These are phyloP conservation scores for Ceratobasidium sp. DNA, from an alignment of 1,284 basidiomycete species.

Conservation along the genomic window DNA sequence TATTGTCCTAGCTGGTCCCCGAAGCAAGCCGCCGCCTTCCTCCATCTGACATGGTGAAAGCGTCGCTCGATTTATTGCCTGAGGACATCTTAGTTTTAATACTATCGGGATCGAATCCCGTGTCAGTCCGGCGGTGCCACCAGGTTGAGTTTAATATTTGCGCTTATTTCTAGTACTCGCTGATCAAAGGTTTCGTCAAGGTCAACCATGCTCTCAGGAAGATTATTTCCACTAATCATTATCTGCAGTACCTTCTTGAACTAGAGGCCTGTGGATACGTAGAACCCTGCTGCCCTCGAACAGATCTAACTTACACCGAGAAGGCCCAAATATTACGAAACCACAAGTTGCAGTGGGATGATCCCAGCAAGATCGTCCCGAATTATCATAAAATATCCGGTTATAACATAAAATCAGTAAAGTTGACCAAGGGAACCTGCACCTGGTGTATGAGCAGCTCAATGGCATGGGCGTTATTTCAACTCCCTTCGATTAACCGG, in stretches of 20 bases:
- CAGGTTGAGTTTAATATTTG: no score
- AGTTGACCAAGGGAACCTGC: neutral
- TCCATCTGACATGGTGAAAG: no score
- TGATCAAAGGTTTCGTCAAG: no score
- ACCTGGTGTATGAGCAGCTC: neutral
- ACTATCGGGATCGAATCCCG: no score
- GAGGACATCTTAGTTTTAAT: no score
- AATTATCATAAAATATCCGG: neutral
- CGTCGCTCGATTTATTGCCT: no score
- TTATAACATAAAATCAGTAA: no score
- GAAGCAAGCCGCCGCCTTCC: no score
- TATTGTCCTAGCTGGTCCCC: no score
- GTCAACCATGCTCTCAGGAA: neutral
- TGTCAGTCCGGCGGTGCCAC: no score
- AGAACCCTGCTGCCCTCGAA: neutral
- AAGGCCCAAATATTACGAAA: neutral
- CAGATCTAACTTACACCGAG: slow-evolving; percentile 6
- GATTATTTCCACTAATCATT: neutral
- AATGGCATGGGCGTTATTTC: neutral
- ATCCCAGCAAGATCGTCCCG: neutral
- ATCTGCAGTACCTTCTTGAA: slow-evolving; percentile 1
- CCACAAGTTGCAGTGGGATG: neutral
- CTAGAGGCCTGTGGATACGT: neutral
- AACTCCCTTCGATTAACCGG: neutral
- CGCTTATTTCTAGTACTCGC: no score